These are phyloP conservation scores for Candida dendrica DNA, from an alignment of 805 yeast species.

Conservation along the genomic window DNA sequence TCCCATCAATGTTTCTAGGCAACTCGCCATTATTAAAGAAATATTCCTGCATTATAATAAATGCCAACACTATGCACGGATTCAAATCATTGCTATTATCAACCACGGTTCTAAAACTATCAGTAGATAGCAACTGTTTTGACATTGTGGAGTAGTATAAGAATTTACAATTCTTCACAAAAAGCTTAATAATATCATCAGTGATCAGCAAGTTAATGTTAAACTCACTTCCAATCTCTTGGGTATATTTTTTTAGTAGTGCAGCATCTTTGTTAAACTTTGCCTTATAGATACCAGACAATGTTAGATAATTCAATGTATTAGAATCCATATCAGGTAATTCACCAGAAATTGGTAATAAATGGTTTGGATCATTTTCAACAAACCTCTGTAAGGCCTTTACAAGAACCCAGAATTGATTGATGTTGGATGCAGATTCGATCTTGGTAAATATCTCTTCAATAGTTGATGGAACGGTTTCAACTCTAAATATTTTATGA, in stretches of 20 bases:
- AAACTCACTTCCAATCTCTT: slow-evolving; percentile 13
- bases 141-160: slow-evolving; percentile 20
- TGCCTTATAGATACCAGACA: slow-evolving; percentile 50
- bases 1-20: not conserved
- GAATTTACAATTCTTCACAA: slow-evolving; percentile 56
- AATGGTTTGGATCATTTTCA: slow-evolving; percentile 22
- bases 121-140: not conserved
- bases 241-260: slow-evolving; percentile 29
- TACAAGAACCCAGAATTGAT: slow-evolving; percentile 55
- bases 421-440: slow-evolving; percentile 12
- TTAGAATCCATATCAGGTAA: slow-evolving; percentile 88
- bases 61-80: not conserved
- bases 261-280: slow-evolving; percentile 47
- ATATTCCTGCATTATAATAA: slow-evolving; percentile 14
- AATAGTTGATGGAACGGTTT: slow-evolving; percentile 22
- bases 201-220: slow-evolving; percentile 18
- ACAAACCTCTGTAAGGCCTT: slow-evolving; percentile 49
- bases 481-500: slow-evolving; percentile 34
- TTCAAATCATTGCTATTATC: not conserved
- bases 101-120: not conserved
- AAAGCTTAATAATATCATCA: slow-evolving; percentile 32
- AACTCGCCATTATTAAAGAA: not conserved
- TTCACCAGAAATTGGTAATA: slow-evolving; percentile 65
- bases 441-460: slow-evolving; percentile 20
- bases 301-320: slow-evolving; percentile 49